phyloP scores from a whole-genome alignment of 768 basidiomycete genomes.

The Trametes meyenii region DNA sequence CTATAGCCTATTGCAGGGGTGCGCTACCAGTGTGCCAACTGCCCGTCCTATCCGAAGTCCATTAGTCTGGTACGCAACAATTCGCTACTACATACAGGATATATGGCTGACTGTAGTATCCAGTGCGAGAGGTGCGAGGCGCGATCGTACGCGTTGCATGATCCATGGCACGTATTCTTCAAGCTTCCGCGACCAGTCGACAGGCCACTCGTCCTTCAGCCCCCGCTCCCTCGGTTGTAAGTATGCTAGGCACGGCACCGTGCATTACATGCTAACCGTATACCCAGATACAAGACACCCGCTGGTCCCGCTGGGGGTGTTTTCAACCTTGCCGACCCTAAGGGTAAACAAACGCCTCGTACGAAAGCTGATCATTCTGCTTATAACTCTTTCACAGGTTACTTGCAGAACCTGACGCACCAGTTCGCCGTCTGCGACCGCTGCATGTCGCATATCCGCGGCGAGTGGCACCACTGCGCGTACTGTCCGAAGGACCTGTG shows the following conservation, averaged over 20 bases:
- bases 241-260: slow-evolving; percentile 29
- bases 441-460: slow-evolving; percentile 80
- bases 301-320: slow-evolving; percentile 55
- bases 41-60: slow-evolving; percentile 69
- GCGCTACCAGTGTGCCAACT: slow-evolving; percentile 90
- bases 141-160: slow-evolving; percentile 76
- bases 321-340: slow-evolving; percentile 49
- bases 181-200: slow-evolving; percentile 83
- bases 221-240: slow-evolving; percentile 72
- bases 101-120: neutral
- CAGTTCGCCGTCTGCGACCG: slow-evolving; percentile 79
- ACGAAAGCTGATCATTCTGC: neutral
- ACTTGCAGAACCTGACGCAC: slow-evolving; percentile 64
- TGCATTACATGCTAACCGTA: slow-evolving; percentile 13
- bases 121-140: slow-evolving; percentile 84
- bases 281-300: slow-evolving; percentile 62
- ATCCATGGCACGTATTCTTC: slow-evolving; percentile 86
- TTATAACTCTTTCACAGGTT: slow-evolving; percentile 45
- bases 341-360: slow-evolving; percentile 46
- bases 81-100: neutral
- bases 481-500: slow-evolving; percentile 91
- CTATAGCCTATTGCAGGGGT: slow-evolving; percentile 70
- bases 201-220: slow-evolving; percentile 53
- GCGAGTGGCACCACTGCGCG: slow-evolving; percentile 89
- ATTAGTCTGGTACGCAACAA: slow-evolving; percentile 71